Conservation (phyloP, 2,329 filamentous ascomycete genomes). For the Colletotrichum sp. region DNA sequence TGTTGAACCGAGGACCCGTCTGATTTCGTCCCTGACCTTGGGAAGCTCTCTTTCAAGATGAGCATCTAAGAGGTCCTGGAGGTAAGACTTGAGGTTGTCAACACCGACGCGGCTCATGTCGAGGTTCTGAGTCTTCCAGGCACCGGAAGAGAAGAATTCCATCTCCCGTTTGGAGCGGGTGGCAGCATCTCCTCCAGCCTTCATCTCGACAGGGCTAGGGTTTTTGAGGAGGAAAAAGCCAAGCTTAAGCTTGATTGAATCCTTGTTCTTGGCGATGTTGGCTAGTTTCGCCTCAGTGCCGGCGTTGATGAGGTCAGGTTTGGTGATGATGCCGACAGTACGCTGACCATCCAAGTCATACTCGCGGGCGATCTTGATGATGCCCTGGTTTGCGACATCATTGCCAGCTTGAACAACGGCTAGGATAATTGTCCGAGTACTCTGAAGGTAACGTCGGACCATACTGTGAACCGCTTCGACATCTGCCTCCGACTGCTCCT, state of each 20-base stretch:
- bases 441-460: slow-evolving; percentile 43
- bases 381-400: slow-evolving; percentile 40
- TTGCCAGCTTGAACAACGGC: slow-evolving; percentile 46
- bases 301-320: slow-evolving; percentile 48
- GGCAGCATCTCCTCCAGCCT: slow-evolving; percentile 38
- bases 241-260: slow-evolving; percentile 47
- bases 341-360: slow-evolving; percentile 35
- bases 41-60: slow-evolving; percentile 52
- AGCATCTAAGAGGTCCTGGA: slow-evolving; percentile 54
- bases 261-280: slow-evolving; percentile 47
- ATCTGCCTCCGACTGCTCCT: slow-evolving; percentile 36
- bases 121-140: slow-evolving; percentile 40
- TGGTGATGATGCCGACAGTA: slow-evolving; percentile 63
- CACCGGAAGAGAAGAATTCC: slow-evolving; percentile 46
- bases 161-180: slow-evolving; percentile 30
- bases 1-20: slow-evolving; percentile 23
- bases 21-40: slow-evolving; percentile 41
- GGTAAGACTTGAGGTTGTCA: slow-evolving; percentile 45
- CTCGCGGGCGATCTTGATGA: slow-evolving; percentile 5
- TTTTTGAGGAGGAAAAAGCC: slow-evolving; percentile 61
- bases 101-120: slow-evolving; percentile 48
- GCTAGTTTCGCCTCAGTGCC: slow-evolving; percentile 45
- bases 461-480: slow-evolving; percentile 37
- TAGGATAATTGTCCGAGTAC: slow-evolving; percentile 48
- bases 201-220: slow-evolving; percentile 26